Evolutionary conservation across 352 stramenopile genomes (phyloP), one percentile per base, ranked within the genome.

Genomic region (Globisporangium viniferum): DNA sequence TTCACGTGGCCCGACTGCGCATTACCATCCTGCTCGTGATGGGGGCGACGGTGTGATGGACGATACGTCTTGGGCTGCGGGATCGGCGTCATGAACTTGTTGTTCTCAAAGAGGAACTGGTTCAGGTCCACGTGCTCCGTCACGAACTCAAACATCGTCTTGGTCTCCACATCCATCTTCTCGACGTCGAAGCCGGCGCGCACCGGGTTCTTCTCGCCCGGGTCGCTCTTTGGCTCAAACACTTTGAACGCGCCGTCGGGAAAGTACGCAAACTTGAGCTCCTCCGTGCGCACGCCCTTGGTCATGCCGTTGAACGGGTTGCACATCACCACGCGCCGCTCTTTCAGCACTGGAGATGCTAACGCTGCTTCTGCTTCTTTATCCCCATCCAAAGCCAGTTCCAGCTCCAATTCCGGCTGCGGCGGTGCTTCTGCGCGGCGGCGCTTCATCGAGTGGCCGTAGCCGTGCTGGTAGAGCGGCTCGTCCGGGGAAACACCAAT

Each of bases 261-360:
- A 51, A 85, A 82, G 74, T 86, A 92, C n/a, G 86, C 76, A 71
- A 87, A 92, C 76, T 92, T 92, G 70, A 80, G 73, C 51, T 86
- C 74, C 62, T 92, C 81, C 0, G 83, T 92, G 33, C 79, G 80
- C 9, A 84, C 78, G 18, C 81, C 81, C 68, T 90, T 88, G 49
- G 73, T 90, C 71, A 86, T 80, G 22, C 83, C 80, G 58, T 89
- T 81, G 73, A 92, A 92, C 35, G 83, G 81, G 57, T 92, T 92
- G 60, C 83, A 92, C 68, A 90, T 54, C 44, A 92, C 59, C 20
- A 89, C 81, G 24, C 74, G 79, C 8, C 83, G 83, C 18, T 74
- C 77, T 59, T 75, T 44, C 1, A 61, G 55, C 56, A 56, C 61
- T 64, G 78, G 59, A 22, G 59, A 59, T 31, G 68, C 60, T 12